Conservation (phyloP, 768 basidiomycete species). For the Tulasnella sp. region DNA sequence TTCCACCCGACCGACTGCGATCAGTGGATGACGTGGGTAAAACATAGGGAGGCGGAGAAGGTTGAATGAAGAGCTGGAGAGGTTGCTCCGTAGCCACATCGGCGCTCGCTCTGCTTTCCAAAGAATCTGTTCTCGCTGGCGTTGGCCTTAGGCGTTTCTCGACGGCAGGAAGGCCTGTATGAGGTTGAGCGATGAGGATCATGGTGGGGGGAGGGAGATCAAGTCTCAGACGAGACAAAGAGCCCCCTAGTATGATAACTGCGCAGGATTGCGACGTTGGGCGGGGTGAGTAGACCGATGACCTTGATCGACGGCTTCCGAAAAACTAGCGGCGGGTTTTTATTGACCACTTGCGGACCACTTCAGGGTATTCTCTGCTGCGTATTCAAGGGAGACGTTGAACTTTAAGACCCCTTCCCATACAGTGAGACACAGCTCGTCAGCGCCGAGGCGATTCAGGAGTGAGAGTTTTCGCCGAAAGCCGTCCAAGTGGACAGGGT, state of each 20-base stretch:
- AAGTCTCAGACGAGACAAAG: conserved; percentile 7
- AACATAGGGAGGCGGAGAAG: neutral
- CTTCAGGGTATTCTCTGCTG: neutral
- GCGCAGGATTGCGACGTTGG: neutral
- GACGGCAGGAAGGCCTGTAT: neutral
- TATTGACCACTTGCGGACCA: neutral
- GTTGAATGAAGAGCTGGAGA: neutral
- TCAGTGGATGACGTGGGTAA: neutral
- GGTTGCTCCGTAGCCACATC: neutral
- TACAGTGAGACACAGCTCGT: neutral
- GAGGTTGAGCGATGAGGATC: conserved; percentile 11
- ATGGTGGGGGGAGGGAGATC: neutral
- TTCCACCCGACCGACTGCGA: neutral
- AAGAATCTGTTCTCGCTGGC: neutral
- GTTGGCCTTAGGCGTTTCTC: conserved; percentile 1
- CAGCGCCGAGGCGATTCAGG: neutral
- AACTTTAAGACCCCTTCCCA: neutral
- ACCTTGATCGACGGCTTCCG: neutral
- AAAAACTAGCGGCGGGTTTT: neutral
- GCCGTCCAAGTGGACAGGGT: neutral
- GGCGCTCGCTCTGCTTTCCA: neutral
- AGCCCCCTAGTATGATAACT: conserved; percentile 2
- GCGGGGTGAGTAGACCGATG: neutral
- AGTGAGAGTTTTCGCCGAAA: neutral
- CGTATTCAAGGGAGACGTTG: neutral